phyloP scores from a whole-genome alignment of 2,329 filamentous ascomycete genomes.

The Diaporthe sp. region DNA sequence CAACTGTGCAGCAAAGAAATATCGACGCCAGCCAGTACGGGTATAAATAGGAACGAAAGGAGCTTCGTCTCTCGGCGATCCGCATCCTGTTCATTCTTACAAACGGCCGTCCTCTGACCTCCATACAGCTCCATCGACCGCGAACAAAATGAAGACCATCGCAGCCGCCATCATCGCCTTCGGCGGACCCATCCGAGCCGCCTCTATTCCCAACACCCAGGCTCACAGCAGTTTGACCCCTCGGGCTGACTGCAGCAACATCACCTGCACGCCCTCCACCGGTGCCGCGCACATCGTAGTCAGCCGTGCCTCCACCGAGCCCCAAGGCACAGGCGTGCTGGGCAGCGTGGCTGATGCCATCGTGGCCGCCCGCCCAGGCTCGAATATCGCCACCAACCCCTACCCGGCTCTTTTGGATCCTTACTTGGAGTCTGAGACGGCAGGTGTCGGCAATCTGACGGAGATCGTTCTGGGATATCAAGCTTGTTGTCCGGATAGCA shows the following conservation, averaged over 20 bases:
- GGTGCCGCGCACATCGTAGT: conserved; percentile 51
- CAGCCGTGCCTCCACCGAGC: conserved; percentile 52
- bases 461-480: conserved; percentile 49
- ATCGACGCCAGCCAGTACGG: background rate
- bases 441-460: conserved; percentile 50
- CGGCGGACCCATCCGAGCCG: background rate
- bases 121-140: background rate
- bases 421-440: conserved; percentile 48
- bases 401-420: conserved; percentile 49
- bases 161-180: background rate
- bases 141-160: conserved; percentile 7
- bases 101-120: too few relatives aligned
- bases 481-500: conserved; percentile 46
- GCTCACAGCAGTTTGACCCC: background rate
- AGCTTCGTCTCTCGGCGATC: too few relatives aligned
- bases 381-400: conserved; percentile 51
- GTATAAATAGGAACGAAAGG: background rate
- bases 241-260: conserved; percentile 24
- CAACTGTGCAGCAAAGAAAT: background rate
- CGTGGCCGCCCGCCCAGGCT: conserved; percentile 49
- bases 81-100: background rate
- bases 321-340: conserved; percentile 51
- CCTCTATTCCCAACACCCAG: background rate
- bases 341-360: conserved; percentile 50
- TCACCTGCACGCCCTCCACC: conserved; percentile 26